Evolutionary conservation across 192 early-diverging fungal species (phyloP).

Genomic region (Backusella luteola): DNA sequence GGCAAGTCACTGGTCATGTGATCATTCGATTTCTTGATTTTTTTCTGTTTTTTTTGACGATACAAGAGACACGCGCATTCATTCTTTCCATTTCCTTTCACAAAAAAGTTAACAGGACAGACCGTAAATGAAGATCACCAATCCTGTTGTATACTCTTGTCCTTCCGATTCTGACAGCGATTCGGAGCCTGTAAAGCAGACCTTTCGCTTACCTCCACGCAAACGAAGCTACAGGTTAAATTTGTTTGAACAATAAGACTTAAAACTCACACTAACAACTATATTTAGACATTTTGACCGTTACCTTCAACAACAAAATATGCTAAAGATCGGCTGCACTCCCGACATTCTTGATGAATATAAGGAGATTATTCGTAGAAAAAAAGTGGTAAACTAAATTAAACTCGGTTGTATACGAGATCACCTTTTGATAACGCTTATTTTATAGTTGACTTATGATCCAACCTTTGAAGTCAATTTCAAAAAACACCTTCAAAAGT

Average conservation of each 20-base stretch:
- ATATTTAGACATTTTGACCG: neutral
- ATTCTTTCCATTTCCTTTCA: neutral
- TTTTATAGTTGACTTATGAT: neutral
- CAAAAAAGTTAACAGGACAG: neutral
- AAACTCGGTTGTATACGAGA: neutral
- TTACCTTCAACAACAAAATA: neutral
- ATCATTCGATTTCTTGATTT: neutral
- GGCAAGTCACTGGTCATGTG: neutral
- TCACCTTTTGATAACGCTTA: neutral
- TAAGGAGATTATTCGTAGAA: neutral
- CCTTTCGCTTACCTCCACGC: neutral
- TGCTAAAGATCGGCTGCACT: neutral
- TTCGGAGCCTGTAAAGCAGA: neutral
- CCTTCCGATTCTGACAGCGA: slow-evolving; percentile 15
- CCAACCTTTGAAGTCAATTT: neutral
- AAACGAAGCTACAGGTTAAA: neutral
- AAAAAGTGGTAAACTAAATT: neutral
- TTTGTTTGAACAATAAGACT: neutral
- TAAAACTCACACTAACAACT: neutral
- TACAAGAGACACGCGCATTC: neutral
- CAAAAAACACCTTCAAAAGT: neutral
- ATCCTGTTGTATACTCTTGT: neutral
- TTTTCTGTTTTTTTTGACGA: neutral
- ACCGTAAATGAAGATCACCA: neutral
- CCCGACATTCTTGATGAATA: neutral